Evolutionary conservation across 192 early-diverging fungal genomes (phyloP), one percentile per base, ranked within the genome.

Genomic region (Coemansia sp.): DNA sequence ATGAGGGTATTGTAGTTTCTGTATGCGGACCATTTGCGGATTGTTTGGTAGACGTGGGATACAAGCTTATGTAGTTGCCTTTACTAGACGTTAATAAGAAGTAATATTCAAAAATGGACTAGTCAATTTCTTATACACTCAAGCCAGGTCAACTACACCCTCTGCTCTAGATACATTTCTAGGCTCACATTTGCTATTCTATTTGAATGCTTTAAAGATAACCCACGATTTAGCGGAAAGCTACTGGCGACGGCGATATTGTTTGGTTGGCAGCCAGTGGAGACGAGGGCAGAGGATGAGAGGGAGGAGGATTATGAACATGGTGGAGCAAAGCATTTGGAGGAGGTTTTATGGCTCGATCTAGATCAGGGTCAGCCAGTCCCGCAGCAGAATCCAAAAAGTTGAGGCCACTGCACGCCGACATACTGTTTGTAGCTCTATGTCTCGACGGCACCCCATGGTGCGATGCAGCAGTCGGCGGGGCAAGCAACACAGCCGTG

Each of bases 361-460:
- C 57, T 34, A 60, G 57, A 60, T 31, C 31, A 2, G 57, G 31
- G 57, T 60, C 31, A 8, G 31, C 16, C 57, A 60, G 4, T 5
- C 57, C 57, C 9, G 12, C 29, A 2, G 29, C 57, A n/a, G 57
- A 13, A 16, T 60, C 31, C 57, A 60, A 36, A 16, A 60, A 36
- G n/a, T 18, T 33, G 18, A 60, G 57, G 16, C 31, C 57, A n/a
- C n/a, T 60, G 33, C 27, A 60, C 31, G 57, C 57, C 15, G 57
- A 60, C 57, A 60, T 60, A 18, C 57, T 60, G 16, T 60, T 60
- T 31, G 57, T 60, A 33, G 57, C 57, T 8, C 57, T 33, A 34
- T 60, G 57, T 60, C 57, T 60, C 7, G 57, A 60, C 16, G 57
- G 57, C 57, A 60, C 7, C 16, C 57, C 52, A 24, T 24, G 52